Conservation (phyloP, 805 yeast genomes). For the Kregervanrija delftensis region DNA sequence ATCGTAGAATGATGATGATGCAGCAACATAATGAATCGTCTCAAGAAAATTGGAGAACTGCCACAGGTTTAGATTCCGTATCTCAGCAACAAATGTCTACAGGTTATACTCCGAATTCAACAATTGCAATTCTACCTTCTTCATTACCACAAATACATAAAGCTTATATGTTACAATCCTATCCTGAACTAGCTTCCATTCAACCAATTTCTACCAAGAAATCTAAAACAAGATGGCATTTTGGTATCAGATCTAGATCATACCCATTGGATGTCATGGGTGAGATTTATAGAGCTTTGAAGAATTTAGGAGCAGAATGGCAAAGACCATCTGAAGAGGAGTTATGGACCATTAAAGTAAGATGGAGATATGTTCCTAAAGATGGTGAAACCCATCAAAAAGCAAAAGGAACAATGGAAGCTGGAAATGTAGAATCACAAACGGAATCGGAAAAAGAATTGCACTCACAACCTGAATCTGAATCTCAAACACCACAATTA, state of each 20-base stretch:
- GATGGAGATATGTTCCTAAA: slow-evolving; percentile 71
- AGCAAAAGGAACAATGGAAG: background rate
- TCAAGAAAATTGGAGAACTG: slow-evolving; percentile 23
- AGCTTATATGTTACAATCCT: slow-evolving; percentile 67
- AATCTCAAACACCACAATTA: no score
- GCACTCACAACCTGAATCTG: no score
- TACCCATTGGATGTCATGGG: slow-evolving; percentile 99
- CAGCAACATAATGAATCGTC: background rate
- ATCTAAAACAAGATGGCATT: slow-evolving; percentile 96
- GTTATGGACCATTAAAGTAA: slow-evolving; percentile 89
- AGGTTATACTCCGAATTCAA: slow-evolving; percentile 54
- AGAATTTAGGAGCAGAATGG: slow-evolving; percentile 96
- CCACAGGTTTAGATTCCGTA: slow-evolving; percentile 21
- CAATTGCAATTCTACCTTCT: slow-evolving; percentile 88
- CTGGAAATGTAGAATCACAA: slow-evolving; percentile 16
- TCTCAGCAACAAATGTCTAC: slow-evolving; percentile 22
- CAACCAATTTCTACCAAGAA: slow-evolving; percentile 60
- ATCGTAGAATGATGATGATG: background rate
- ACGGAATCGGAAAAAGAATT: no score
- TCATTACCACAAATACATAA: slow-evolving; percentile 92
- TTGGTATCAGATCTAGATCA: slow-evolving; percentile 92
- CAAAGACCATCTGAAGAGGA: slow-evolving; percentile 91
- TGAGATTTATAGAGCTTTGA: slow-evolving; percentile 89
- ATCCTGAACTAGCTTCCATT: slow-evolving; percentile 27
- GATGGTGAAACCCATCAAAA: slow-evolving; percentile 5